A percentile compares a stretch with the other conserved stretches of the same genome.
Conservation (phyloP, 2,329 filamentous ascomycete species). For the Verticillium tricorpus region DNA sequence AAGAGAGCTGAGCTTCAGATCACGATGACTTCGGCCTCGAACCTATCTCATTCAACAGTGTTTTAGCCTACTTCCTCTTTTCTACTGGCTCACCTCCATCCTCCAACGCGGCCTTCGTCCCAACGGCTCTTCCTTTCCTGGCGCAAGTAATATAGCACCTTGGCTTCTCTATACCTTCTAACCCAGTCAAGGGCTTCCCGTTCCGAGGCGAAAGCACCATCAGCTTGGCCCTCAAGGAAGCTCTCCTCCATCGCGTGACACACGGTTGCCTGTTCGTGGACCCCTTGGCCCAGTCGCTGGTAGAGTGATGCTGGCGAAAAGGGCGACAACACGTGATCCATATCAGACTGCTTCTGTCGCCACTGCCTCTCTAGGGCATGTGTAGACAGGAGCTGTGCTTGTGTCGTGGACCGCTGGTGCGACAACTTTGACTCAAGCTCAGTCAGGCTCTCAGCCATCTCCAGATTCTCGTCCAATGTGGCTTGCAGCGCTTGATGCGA, state of each 20-base stretch:
- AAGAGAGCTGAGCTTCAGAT: background rate
- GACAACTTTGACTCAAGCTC: conserved; percentile 54
- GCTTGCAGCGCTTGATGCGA: conserved; percentile 61
- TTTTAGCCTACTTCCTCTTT: too few relatives aligned
- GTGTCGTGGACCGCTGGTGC: conserved; percentile 64
- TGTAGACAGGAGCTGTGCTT: conserved; percentile 76
- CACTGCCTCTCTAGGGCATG: conserved; percentile 90
- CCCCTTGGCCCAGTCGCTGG: conserved; percentile 68
- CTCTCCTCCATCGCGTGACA: conserved; percentile 87
- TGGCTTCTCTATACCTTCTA: conserved; percentile 72
- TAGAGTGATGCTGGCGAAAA: conserved; percentile 88
- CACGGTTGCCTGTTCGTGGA: conserved; percentile 77
- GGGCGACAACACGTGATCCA: conserved; percentile 77
- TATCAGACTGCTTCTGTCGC: conserved; percentile 81
- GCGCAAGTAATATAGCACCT: conserved; percentile 71
- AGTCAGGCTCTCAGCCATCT: conserved; percentile 59
- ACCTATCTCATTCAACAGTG: too few relatives aligned
- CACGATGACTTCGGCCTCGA: too few relatives aligned
- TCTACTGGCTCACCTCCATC: conserved; percentile 65
- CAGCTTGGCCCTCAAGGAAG: conserved; percentile 64
- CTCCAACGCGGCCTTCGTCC: conserved; percentile 93
- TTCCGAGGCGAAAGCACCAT: conserved; percentile 55
- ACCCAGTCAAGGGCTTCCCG: conserved; percentile 85
- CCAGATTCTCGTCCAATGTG: conserved; percentile 66
- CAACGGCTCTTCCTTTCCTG: conserved; percentile 87